Evolutionary conservation across 2,329 filamentous ascomycete species (phyloP), one percentile per base, ranked within the genome.

Genomic region (Talaromyces sp.): DNA sequence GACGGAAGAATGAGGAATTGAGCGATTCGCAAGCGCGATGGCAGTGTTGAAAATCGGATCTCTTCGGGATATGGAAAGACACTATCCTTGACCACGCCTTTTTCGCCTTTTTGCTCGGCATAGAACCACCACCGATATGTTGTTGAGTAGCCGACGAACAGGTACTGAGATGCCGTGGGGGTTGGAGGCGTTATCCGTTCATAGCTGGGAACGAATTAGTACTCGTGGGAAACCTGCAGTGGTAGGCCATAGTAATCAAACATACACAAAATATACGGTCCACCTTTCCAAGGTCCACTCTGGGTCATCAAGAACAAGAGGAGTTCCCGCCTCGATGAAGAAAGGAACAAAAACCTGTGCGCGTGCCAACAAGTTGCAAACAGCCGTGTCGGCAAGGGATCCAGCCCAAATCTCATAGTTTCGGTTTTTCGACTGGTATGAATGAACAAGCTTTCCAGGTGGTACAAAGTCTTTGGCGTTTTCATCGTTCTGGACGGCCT

Each of bases 1-100:
- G 91, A 89, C 2, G 92, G 92, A 11, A 99, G 81, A 64, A 99
- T 88, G 62, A 99, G 71, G 74, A 97, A 97, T 73, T 99, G 94
- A 0, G 93, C 96, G 65, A 99, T 90, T 51, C 95, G 85, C 62
- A 91, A 86, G 43, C 93, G 87, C 67, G 88, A 89, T 12, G 90
- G 88, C 2, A 92, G 81, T 54, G 87, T 78, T 4, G 83, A 73
- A 64, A 88, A 79, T n/a, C 75, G 70, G 54, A 81, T 70, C 57
- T 72, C 64, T 55, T 43, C 77, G 68, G 65, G 72, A 61, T 56
- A 78, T 29, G 76, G 78, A 62, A 78, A 78, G 29, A 72, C 63
- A 73, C 61, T 83, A 68, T 70, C 81, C 21, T 72, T 70, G 14
- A 73, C 63, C 0, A 75, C 74, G 0, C 79, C 76, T 26, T 81